A percentile compares a stretch with the other conserved stretches of the same genome.
Conservation (phyloP, 805 yeast species). For the Cyberlindnera maclurae region DNA sequence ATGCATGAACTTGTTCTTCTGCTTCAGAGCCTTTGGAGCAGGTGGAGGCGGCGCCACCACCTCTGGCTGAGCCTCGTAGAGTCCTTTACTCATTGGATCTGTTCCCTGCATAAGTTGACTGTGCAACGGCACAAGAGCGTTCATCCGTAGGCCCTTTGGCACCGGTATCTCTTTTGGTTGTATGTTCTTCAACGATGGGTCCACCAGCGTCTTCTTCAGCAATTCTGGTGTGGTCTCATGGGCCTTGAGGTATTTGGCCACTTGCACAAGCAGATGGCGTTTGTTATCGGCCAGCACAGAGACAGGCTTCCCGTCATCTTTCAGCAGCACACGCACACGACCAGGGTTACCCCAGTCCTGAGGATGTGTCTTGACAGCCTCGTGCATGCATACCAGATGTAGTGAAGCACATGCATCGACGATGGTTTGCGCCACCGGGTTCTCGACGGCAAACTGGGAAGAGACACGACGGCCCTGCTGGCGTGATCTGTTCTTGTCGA, state of each 20-base stretch:
- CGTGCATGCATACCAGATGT: conserved; percentile 39
- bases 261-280: conserved; percentile 53
- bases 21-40: conserved; percentile 35
- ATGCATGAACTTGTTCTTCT: conserved; percentile 53
- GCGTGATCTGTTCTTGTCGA: conserved; percentile 70
- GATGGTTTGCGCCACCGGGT: conserved; percentile 81
- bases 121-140: conserved; percentile 81
- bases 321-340: conserved; percentile 73
- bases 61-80: conserved; percentile 50
- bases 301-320: conserved; percentile 39
- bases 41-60: conserved; percentile 27
- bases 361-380: conserved; percentile 85
- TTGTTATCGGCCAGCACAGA: conserved; percentile 40
- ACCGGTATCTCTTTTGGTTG: conserved; percentile 56
- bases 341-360: conserved; percentile 98
- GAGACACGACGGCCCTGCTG: conserved; percentile 81
- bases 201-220: conserved; percentile 59
- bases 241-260: conserved; percentile 52
- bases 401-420: conserved; percentile 56
- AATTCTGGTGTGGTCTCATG: conserved; percentile 65
- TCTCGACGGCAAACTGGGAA: conserved; percentile 59
- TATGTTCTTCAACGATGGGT: conserved; percentile 52
- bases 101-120: conserved; percentile 66
- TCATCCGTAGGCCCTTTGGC: conserved; percentile 85
- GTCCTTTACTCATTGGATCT: conserved; percentile 71